phyloP scores from a whole-genome alignment of 1,284 basidiomycete species.

The Boletus hoseneyae region DNA sequence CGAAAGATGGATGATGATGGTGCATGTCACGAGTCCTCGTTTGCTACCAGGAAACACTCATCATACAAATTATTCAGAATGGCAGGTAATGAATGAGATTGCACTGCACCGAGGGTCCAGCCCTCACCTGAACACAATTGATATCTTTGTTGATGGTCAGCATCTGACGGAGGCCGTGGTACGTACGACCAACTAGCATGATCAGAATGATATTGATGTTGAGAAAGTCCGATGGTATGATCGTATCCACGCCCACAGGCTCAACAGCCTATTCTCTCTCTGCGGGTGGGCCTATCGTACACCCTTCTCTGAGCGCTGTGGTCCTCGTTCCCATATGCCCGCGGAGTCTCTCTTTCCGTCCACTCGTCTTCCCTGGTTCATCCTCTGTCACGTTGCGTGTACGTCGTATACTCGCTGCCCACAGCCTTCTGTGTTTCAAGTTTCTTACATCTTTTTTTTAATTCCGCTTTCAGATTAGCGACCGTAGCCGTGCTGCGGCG shows the following conservation, averaged over 20 bases:
- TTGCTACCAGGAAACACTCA: slow-evolving; percentile 2
- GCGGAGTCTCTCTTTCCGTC: slow-evolving; percentile 88
- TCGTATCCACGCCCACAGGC: slow-evolving; percentile 94
- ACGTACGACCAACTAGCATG: slow-evolving; percentile 36
- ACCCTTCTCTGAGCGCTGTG: slow-evolving; percentile 87
- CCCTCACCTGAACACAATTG: slow-evolving; percentile 91
- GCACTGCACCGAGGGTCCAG: slow-evolving; percentile 89
- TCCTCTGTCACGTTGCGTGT: slow-evolving; percentile 82
- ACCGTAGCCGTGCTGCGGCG: slow-evolving; percentile 79
- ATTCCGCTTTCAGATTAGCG: slow-evolving; percentile 64
- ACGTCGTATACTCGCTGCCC: slow-evolving; percentile 29
- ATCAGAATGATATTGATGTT: slow-evolving; percentile 16
- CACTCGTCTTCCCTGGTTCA: slow-evolving; percentile 85
- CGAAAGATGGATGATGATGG: slow-evolving; percentile 58
- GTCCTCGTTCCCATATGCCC: slow-evolving; percentile 95
- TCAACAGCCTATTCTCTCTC: slow-evolving; percentile 97
- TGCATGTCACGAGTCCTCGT: slow-evolving; percentile 29
- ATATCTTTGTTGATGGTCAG: slow-evolving; percentile 93
- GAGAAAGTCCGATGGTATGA: slow-evolving; percentile 85
- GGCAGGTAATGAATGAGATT: slow-evolving; percentile 98
- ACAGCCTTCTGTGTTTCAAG: background rate
- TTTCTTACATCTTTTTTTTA: background rate
- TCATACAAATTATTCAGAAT: slow-evolving; percentile 48
- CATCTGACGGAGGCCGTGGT: slow-evolving; percentile 95
- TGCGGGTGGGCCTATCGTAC: slow-evolving; percentile 94